A percentile compares a stretch with the other conserved stretches of the same genome.
Conservation (phyloP, 768 basidiomycete species). For the Leccinum subtestaceum region DNA sequence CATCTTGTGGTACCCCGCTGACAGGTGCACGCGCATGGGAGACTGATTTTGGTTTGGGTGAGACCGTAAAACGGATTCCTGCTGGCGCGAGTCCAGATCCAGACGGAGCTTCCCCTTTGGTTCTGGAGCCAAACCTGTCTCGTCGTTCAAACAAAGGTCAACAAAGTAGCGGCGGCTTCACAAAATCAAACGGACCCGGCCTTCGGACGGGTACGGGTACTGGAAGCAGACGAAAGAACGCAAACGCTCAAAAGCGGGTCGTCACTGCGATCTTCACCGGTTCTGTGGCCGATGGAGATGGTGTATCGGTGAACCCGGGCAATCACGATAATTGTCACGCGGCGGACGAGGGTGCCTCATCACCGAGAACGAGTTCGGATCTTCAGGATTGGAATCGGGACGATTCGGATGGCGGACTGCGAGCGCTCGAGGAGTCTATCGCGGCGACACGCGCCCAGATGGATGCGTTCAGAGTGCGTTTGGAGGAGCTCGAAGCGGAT, state of each 20-base stretch:
- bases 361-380: not conserved
- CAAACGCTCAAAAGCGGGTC: slow-evolving; percentile 16
- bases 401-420: slow-evolving; percentile 9
- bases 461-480: slow-evolving; percentile 25
- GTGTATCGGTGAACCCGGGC: not conserved
- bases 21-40: slow-evolving; percentile 33
- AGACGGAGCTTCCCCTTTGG: not conserved
- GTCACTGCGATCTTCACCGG: slow-evolving; percentile 33
- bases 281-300: not conserved
- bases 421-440: slow-evolving; percentile 25
- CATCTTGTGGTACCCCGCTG: slow-evolving; percentile 19
- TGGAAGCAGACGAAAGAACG: slow-evolving; percentile 8
- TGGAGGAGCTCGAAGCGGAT: slow-evolving; percentile 28
- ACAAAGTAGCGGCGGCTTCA: not conserved
- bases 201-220: slow-evolving; percentile 1
- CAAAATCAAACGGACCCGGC: not conserved
- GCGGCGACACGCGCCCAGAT: slow-evolving; percentile 23
- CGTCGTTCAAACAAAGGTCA: slow-evolving; percentile 3
- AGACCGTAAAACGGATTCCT: slow-evolving; percentile 31
- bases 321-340: not conserved
- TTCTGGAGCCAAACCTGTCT: not conserved
- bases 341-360: not conserved
- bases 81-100: not conserved
- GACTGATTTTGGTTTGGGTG: slow-evolving; percentile 27
- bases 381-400: not conserved